Evolutionary conservation across 495 filamentous ascomycete species (phyloP).

Genomic region (Tuber aestivum): DNA sequence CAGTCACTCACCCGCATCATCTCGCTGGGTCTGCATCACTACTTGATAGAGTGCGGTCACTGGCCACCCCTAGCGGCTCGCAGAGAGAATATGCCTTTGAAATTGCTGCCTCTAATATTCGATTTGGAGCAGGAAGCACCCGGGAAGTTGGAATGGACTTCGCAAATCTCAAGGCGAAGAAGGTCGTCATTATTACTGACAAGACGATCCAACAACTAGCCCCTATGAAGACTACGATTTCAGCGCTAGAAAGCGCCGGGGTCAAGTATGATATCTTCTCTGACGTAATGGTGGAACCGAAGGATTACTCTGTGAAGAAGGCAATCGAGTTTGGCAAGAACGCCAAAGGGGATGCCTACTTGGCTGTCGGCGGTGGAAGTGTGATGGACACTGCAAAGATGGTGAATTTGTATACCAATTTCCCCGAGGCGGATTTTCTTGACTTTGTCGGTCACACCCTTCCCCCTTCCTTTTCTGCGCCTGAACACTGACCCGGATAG

Average conservation of each 20-base stretch:
- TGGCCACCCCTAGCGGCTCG: conserved; percentile 19
- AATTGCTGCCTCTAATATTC: conserved; percentile 89
- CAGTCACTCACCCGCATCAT: conserved; percentile 67
- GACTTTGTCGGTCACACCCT: conserved; percentile 59
- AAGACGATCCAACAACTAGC: conserved; percentile 66
- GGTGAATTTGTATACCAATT: conserved; percentile 91
- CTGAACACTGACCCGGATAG: conserved; percentile 9
- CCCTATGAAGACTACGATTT: conserved; percentile 77
- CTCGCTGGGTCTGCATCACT: conserved; percentile 46
- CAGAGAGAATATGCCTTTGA: conserved; percentile 98
- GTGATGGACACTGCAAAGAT: conserved; percentile 97
- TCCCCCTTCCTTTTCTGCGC: background rate
- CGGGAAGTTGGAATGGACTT: conserved; percentile 99
- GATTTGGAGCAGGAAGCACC: conserved; percentile 89
- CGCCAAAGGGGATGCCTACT: conserved; percentile 61
- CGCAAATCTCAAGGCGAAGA: conserved; percentile 76
- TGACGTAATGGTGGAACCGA: conserved; percentile 75
- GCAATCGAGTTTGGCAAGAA: conserved; percentile 79
- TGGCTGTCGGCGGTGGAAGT: conserved; percentile 82
- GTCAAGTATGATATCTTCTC: conserved; percentile 76
- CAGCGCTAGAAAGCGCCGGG: conserved; percentile 68
- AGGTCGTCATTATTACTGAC: conserved; percentile 88
- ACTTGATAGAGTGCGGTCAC: conserved; percentile 20
- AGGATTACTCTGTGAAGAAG: conserved; percentile 76
- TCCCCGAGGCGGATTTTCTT: conserved; percentile 81